Evolutionary conservation across 306 rosid species (phyloP).

Genomic region (Quercus suber): DNA sequence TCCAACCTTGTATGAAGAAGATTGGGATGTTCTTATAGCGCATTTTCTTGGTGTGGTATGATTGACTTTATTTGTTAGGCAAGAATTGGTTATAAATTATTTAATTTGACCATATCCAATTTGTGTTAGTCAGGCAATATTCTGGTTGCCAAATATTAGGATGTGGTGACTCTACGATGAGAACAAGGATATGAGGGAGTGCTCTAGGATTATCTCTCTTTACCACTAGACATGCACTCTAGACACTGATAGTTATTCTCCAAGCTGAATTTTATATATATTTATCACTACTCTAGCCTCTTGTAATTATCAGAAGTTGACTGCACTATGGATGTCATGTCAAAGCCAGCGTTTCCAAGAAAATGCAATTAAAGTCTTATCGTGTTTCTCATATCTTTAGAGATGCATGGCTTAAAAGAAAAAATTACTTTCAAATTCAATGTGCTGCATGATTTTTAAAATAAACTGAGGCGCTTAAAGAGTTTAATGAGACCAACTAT

Average conservation of each 20-base stretch:
- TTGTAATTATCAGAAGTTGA: not conserved
- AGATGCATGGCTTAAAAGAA: not conserved
- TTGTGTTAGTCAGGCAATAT: not conserved
- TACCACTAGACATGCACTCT: not conserved
- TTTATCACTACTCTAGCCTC: not conserved
- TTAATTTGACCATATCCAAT: not conserved
- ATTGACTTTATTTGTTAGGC: not conserved
- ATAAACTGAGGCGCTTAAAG: not conserved
- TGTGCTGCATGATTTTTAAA: not conserved
- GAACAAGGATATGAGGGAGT: not conserved
- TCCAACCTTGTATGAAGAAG: conserved; percentile 75
- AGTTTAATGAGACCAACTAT: not conserved
- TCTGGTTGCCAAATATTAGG: not conserved
- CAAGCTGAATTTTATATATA: not conserved
- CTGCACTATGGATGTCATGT: not conserved
- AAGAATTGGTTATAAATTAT: not conserved
- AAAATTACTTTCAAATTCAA: not conserved
- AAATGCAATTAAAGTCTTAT: not conserved
- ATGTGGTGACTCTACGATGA: not conserved
- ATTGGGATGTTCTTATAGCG: conserved; percentile 96
- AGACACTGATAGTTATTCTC: not conserved
- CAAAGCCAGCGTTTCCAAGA: not conserved
- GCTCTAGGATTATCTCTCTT: not conserved
- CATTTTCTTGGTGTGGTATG: conserved; percentile 99
- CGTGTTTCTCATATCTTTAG: not conserved